A percentile compares a stretch with the other conserved stretches of the same genome.
Evolutionary conservation across 2,329 filamentous ascomycete genomes (phyloP).

Genomic region (Alternaria hordeiaustralica): DNA sequence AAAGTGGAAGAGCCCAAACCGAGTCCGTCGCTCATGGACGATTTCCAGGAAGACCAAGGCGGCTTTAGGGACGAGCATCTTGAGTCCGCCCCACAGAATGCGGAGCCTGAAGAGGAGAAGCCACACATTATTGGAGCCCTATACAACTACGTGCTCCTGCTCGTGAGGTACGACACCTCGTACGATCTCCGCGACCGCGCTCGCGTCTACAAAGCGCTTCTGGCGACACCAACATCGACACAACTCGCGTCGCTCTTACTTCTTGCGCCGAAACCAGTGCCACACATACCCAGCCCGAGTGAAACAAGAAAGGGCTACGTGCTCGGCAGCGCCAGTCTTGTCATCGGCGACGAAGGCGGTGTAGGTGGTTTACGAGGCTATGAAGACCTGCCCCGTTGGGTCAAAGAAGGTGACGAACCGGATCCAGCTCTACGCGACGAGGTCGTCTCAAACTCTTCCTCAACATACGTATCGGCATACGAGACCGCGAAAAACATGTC

Average conservation of each 20-base stretch:
- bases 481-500: constrained; percentile 54
- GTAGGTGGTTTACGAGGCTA: constrained; percentile 76
- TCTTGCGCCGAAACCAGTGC: constrained; percentile 91
- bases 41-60: constrained; percentile 45
- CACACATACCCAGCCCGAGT: constrained; percentile 86
- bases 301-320: constrained; percentile 79
- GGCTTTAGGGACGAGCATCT: constrained; percentile 41
- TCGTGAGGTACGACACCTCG: constrained; percentile 91
- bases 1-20: constrained; percentile 40
- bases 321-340: constrained; percentile 84
- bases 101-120: constrained; percentile 40
- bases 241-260: constrained; percentile 91
- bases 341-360: constrained; percentile 78
- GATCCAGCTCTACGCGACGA: constrained; percentile 74
- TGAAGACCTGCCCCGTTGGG: constrained; percentile 84
- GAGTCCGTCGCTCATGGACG: constrained; percentile 31
- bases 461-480: constrained; percentile 39
- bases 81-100: constrained; percentile 17
- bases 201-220: constrained; percentile 83
- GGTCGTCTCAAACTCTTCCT: constrained; percentile 30
- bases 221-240: constrained; percentile 74
- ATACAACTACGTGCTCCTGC: constrained; percentile 83
- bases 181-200: constrained; percentile 94
- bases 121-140: constrained; percentile 76
- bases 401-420: constrained; percentile 78